Percentiles rank a stretch among this genome's conserved stretches.
Evolutionary conservation across 2,329 filamentous ascomycete species (phyloP).

Genomic region (Orbilia blumenaviensis): DNA sequence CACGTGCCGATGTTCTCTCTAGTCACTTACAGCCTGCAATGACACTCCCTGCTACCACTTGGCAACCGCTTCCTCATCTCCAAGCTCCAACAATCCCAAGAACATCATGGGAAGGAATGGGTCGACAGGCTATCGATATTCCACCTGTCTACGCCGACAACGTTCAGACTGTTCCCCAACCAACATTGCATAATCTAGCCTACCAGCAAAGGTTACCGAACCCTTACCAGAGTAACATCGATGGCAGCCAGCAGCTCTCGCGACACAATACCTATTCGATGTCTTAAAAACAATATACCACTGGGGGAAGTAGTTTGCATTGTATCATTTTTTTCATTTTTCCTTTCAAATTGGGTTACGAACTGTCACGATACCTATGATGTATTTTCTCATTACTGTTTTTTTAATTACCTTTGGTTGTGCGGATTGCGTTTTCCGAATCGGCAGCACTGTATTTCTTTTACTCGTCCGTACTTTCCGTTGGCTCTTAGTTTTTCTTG

Average conservation of each 20-base stretch:
- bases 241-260: slow-evolving; percentile 41
- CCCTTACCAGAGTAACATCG: slow-evolving; percentile 44
- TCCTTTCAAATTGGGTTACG: slow-evolving; percentile 48
- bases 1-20: slow-evolving; percentile 41
- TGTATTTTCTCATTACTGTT: slow-evolving; percentile 39
- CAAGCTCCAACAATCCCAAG: slow-evolving; percentile 44
- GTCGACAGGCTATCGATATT: slow-evolving; percentile 41
- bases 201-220: slow-evolving; percentile 49
- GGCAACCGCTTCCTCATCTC: slow-evolving; percentile 49
- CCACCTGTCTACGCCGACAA: slow-evolving; percentile 44
- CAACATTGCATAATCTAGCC: slow-evolving; percentile 35
- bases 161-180: slow-evolving; percentile 35
- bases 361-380: slow-evolving; percentile 53
- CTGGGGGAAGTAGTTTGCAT: slow-evolving; percentile 45
- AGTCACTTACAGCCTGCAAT: slow-evolving; percentile 42
- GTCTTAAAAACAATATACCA: slow-evolving; percentile 31
- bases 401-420: slow-evolving; percentile 27
- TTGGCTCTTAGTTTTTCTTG: background rate
- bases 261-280: slow-evolving; percentile 49
- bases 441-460: slow-evolving; percentile 41
- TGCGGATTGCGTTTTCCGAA: slow-evolving; percentile 31
- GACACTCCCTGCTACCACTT: slow-evolving; percentile 42
- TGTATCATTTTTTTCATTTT: slow-evolving; percentile 32
- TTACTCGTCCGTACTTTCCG: slow-evolving; percentile 16
- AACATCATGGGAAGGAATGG: slow-evolving; percentile 52